Percentiles rank a stretch among this genome's conserved stretches.
Evolutionary conservation across 2,329 filamentous ascomycete species (phyloP).

Genomic region (Alternaria incomplexa): DNA sequence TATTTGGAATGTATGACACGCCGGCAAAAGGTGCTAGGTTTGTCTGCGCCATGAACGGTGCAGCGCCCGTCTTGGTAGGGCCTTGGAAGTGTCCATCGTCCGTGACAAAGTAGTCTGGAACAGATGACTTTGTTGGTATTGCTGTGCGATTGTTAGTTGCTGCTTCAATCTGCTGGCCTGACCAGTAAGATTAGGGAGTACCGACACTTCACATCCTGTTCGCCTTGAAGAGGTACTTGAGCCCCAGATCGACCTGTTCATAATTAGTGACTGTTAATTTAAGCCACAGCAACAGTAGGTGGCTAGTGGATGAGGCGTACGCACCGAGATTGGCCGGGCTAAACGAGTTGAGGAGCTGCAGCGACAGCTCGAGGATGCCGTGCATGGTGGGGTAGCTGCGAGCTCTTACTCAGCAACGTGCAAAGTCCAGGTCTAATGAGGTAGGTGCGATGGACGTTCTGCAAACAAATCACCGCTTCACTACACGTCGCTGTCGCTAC

Average conservation of each 20-base stretch:
- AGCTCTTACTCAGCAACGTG: slow-evolving; percentile 4
- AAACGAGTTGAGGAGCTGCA: slow-evolving; percentile 32
- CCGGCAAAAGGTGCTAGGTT: slow-evolving; percentile 67
- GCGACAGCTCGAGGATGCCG: slow-evolving; percentile 31
- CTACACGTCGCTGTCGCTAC: neutral
- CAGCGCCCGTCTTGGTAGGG: slow-evolving; percentile 71
- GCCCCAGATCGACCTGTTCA: slow-evolving; percentile 11
- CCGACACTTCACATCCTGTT: slow-evolving; percentile 27
- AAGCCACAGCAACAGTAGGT: neutral
- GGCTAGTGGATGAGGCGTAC: slow-evolving; percentile 1
- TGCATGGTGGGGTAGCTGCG: slow-evolving; percentile 25
- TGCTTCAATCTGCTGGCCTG: neutral
- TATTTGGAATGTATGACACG: slow-evolving; percentile 70
- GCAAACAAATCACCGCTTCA: neutral
- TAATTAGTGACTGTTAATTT: neutral
- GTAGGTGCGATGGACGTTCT: neutral
- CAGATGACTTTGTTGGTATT: slow-evolving; percentile 28
- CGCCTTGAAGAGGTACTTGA: slow-evolving; percentile 24
- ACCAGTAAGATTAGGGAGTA: slow-evolving; percentile 7
- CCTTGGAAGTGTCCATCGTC: slow-evolving; percentile 52
- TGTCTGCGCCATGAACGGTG: slow-evolving; percentile 75
- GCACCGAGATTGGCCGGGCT: slow-evolving; percentile 23
- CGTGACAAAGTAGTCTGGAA: slow-evolving; percentile 44
- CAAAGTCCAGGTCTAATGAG: neutral
- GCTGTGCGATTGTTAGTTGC: slow-evolving; percentile 19